Evolutionary conservation across 495 filamentous ascomycete genomes (phyloP), one percentile per base, ranked within the genome.

Genomic region (Tuber aestivum): DNA sequence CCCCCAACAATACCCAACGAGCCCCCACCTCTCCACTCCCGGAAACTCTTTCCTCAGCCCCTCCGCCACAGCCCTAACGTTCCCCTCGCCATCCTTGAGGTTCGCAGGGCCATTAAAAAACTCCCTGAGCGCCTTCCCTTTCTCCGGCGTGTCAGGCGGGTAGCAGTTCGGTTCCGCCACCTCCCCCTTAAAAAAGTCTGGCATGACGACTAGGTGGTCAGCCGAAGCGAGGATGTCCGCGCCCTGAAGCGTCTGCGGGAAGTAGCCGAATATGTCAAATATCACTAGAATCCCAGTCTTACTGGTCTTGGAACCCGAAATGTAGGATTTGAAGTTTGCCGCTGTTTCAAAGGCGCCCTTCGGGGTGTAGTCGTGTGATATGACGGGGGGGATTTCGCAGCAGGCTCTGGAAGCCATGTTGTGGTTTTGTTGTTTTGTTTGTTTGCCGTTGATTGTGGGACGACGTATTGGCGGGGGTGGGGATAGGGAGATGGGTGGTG

Each of bases 1-100:
- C 74, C 95, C 95, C 95, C 94, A 99, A 88, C 95, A 99, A 88
- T 88, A 94, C 85, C 95, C 95, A n/a, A 97, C 83, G 75, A 93
- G 87, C n/a, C 87, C 94, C 93, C 93, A 97, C 42, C 88, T 90
- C 80, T 90, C 86, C 80, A 96, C 90, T 41, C 84, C 84, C 21
- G 87, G 86, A 85, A 87, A 84, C 85, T 85, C 87, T 78, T 81
- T 86, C 78, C 83, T 81, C 48, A 92, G 80, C 40, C 20, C 56
- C 73, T 87, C 85, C 76, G 89, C 84, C 74, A 95, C 85, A 75
- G 91, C 85, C 0, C 90, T 90, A 74, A 97, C 87, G 78, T 89
- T 89, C 72, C 85, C 86, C 27, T 91, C 88, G 23, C 89, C 91
- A 65, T 87, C 88, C 4, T 86, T 86, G 0, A 92, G 90, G 0